phyloP scores from a whole-genome alignment of 2,329 filamentous ascomycete species.

The Coniosporium tulheliwenetii region DNA sequence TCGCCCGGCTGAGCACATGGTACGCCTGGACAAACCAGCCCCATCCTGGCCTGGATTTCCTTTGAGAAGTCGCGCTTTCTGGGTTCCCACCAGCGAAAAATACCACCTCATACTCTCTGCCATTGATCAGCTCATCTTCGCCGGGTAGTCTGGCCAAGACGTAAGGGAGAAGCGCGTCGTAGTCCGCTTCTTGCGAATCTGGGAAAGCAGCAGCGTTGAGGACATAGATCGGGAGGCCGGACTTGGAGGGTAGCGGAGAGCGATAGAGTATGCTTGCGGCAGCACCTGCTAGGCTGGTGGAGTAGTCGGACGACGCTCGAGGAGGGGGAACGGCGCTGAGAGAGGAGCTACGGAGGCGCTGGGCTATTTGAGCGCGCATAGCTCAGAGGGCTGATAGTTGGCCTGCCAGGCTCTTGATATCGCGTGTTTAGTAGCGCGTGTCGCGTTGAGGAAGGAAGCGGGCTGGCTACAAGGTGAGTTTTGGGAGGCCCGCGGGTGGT shows the following conservation, averaged over 20 bases:
- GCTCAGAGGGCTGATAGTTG: neutral
- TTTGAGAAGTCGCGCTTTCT: slow-evolving; percentile 24
- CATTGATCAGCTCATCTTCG: slow-evolving; percentile 37
- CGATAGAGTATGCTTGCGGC: slow-evolving; percentile 39
- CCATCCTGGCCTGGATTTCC: slow-evolving; percentile 34
- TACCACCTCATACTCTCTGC: slow-evolving; percentile 39
- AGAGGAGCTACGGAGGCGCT: slow-evolving; percentile 21
- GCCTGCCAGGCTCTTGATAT: too few relatives aligned
- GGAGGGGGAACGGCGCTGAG: slow-evolving; percentile 31
- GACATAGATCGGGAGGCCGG: slow-evolving; percentile 35
- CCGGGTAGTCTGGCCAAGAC: slow-evolving; percentile 37
- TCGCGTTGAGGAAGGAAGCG: too few relatives aligned
- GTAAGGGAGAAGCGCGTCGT: slow-evolving; percentile 38
- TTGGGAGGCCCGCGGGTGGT: too few relatives aligned
- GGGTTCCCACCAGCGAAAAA: slow-evolving; percentile 40
- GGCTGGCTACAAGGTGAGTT: too few relatives aligned
- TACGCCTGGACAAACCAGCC: slow-evolving; percentile 43
- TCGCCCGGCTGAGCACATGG: slow-evolving; percentile 36
- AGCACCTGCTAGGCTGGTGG: slow-evolving; percentile 28
- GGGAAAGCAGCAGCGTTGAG: slow-evolving; percentile 42
- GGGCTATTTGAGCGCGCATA: slow-evolving; percentile 6
- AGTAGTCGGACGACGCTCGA: slow-evolving; percentile 29
- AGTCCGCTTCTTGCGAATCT: slow-evolving; percentile 36
- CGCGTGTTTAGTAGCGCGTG: too few relatives aligned
- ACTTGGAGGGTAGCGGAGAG: slow-evolving; percentile 32